phyloP scores from a whole-genome alignment of 2,329 filamentous ascomycete species.

The Waltergamsia citrina region DNA sequence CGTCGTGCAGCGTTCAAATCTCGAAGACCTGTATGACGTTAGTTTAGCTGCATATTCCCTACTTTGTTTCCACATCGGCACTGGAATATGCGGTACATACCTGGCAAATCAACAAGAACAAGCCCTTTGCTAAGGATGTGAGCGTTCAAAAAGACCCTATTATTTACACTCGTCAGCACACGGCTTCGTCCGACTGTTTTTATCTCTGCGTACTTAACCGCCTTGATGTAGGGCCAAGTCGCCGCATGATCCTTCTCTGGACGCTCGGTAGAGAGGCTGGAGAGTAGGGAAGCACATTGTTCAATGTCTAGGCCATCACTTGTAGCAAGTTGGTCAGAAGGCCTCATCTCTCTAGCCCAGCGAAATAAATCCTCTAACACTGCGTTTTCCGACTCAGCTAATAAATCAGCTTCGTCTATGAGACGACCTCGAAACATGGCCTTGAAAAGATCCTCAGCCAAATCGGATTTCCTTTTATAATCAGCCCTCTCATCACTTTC shows the following conservation, averaged over 20 bases:
- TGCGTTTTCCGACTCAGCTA: slow-evolving; percentile 2
- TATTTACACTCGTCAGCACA: slow-evolving; percentile 7
- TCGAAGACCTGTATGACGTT: slow-evolving; percentile 32
- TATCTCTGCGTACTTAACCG: slow-evolving; percentile 24
- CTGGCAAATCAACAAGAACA: slow-evolving; percentile 37
- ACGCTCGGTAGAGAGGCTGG: slow-evolving; percentile 25
- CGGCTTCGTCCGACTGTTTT: background rate
- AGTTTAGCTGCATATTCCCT: background rate
- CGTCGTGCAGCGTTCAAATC: slow-evolving; percentile 34
- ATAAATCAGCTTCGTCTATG: slow-evolving; percentile 11
- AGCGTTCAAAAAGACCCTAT: slow-evolving; percentile 32
- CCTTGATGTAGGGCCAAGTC: slow-evolving; percentile 34
- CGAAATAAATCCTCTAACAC: slow-evolving; percentile 11
- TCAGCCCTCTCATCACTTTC: slow-evolving; percentile 13
- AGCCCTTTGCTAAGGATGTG: slow-evolving; percentile 37
- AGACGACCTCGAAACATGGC: slow-evolving; percentile 23
- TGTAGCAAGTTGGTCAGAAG: slow-evolving; percentile 1
- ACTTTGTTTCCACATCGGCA: background rate
- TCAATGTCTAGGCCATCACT: slow-evolving; percentile 6
- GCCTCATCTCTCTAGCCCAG: slow-evolving; percentile 12
- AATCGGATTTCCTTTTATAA: slow-evolving; percentile 16
- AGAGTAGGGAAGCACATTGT: slow-evolving; percentile 23
- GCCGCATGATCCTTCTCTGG: slow-evolving; percentile 9
- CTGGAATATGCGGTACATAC: slow-evolving; percentile 14
- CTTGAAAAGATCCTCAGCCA: slow-evolving; percentile 25